These are phyloP conservation scores for Rosa chinensis DNA, from an alignment of 306 rosid species.

Conservation along the genomic window DNA sequence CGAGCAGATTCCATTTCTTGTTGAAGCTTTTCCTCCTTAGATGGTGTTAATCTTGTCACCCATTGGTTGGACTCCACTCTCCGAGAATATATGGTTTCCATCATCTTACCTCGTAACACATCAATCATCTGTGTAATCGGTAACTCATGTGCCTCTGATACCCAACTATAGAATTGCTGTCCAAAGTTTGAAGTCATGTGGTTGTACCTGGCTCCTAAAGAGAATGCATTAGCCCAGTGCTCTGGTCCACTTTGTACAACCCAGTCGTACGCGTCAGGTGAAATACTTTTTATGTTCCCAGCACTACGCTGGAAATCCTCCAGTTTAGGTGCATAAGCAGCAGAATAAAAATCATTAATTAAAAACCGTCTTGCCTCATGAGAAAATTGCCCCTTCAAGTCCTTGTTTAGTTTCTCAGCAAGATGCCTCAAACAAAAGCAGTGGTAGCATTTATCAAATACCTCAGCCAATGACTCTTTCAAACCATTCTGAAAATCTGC, in stretches of 20 bases:
- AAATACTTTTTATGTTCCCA: constrained; percentile 81
- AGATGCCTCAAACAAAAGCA: constrained; percentile 86
- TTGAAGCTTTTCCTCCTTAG: constrained; percentile 69
- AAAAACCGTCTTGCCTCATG: constrained; percentile 96
- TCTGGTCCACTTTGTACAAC: constrained; percentile 77
- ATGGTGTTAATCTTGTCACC: constrained; percentile 79
- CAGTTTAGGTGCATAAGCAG: constrained; percentile 72
- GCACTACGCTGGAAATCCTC: constrained; percentile 65
- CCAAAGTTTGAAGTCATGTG: constrained; percentile 75
- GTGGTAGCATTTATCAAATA: constrained; percentile 73
- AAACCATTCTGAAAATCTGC: constrained; percentile 80
- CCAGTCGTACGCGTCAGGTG: constrained; percentile 89
- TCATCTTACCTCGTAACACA: constrained; percentile 74
- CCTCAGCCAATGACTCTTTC: constrained; percentile 58
- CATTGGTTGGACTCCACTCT: constrained; percentile 70
- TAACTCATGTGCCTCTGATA: constrained; percentile 88
- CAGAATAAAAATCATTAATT: constrained; percentile 82
- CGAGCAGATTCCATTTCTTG: constrained; percentile 55
- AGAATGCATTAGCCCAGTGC: constrained; percentile 92
- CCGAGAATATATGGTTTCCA: constrained; percentile 70
- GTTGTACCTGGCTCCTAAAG: constrained; percentile 79
- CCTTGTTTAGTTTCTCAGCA: constrained; percentile 84
- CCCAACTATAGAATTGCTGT: constrained; percentile 83
- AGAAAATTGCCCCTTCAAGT: constrained; percentile 92
- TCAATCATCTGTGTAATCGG: constrained; percentile 97